Conservation (phyloP, 148 eudicot genomes). For the Heliosperma pusillum region DNA sequence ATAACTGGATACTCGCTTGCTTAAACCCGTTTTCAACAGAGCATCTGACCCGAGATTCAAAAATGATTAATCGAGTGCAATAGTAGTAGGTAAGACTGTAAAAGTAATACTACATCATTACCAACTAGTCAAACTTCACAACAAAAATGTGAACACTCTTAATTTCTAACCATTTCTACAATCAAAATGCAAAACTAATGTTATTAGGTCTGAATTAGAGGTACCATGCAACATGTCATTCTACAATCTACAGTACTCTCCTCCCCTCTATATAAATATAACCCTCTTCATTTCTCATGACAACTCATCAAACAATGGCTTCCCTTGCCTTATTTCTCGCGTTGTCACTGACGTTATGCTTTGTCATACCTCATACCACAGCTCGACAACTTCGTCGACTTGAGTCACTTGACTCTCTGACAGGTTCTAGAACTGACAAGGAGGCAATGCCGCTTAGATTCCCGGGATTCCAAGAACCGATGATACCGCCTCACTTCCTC, state of each 20-base stretch:
- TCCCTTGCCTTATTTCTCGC: not conserved
- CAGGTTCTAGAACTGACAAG: not conserved
- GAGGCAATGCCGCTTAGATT: not conserved
- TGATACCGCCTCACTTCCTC: constrained; percentile 26
- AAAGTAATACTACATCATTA: no score
- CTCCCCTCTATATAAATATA: constrained; percentile 16
- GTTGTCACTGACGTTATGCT: not conserved
- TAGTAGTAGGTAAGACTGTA: no score
- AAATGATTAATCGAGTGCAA: no score
- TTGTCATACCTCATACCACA: not conserved
- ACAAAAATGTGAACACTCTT: constrained; percentile 14
- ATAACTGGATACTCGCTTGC: no score
- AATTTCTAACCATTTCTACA: constrained; percentile 4
- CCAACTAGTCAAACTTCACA: constrained; percentile 15
- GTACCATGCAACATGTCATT: constrained; percentile 19
- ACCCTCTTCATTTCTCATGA: constrained; percentile 8
- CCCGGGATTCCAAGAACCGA: constrained; percentile 25
- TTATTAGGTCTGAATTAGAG: constrained; percentile 23
- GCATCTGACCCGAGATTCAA: no score
- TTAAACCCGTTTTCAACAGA: no score
- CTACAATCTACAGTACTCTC: not conserved
- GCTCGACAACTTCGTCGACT: constrained; percentile 8
- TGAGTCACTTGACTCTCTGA: not conserved
- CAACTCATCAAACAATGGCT: constrained; percentile 3
- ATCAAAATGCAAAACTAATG: constrained; percentile 19